These are phyloP conservation scores for Porpolomopsis calyptriformis DNA, from an alignment of 768 basidiomycete genomes.

Conservation along the genomic window DNA sequence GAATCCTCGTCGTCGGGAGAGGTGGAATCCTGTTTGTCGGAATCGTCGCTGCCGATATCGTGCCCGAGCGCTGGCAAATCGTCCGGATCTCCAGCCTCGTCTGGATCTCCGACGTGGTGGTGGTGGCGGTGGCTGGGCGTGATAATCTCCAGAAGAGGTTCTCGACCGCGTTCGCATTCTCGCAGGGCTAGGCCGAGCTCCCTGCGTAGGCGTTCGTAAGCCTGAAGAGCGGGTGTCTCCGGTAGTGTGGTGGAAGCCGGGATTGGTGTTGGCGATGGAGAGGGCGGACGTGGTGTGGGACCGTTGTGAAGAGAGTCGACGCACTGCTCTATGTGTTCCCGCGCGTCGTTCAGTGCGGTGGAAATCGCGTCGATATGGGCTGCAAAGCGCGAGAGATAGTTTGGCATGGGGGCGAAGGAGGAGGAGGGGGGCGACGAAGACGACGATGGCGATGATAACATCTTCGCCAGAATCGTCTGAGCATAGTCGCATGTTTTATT, in stretches of 20 bases:
- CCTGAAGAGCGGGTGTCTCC: slow-evolving; percentile 45
- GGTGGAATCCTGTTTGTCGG: slow-evolving; percentile 38
- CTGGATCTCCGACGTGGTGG: slow-evolving; percentile 18
- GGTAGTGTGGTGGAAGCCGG: slow-evolving; percentile 10
- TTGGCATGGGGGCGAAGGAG: slow-evolving; percentile 70
- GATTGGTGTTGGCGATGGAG: slow-evolving; percentile 12
- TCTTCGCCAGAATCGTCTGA: slow-evolving; percentile 16
- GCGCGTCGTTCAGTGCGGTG: slow-evolving; percentile 59
- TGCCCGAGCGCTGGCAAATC: slow-evolving; percentile 45
- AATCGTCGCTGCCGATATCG: slow-evolving; percentile 40
- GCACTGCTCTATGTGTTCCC: slow-evolving; percentile 54
- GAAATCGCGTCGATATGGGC: slow-evolving; percentile 64
- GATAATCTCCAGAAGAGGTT: slow-evolving; percentile 48
- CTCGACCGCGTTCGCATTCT: slow-evolving; percentile 74
- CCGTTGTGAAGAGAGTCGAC: slow-evolving; percentile 44
- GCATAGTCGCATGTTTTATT: slow-evolving; percentile 9
- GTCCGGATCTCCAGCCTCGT: slow-evolving; percentile 31
- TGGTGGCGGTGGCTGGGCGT: slow-evolving; percentile 25
- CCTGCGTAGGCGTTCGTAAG: slow-evolving; percentile 65
- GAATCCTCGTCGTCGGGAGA: slow-evolving; percentile 24
- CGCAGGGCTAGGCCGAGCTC: slow-evolving; percentile 70
- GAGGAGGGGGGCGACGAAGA: not conserved
- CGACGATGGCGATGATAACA: slow-evolving; percentile 1
- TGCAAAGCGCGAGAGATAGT: slow-evolving; percentile 56
- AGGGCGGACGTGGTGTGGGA: slow-evolving; percentile 11